Evolutionary conservation across 257 asterid species (phyloP), one percentile per base, ranked within the genome.

Genomic region (Anisodus acutangulus): DNA sequence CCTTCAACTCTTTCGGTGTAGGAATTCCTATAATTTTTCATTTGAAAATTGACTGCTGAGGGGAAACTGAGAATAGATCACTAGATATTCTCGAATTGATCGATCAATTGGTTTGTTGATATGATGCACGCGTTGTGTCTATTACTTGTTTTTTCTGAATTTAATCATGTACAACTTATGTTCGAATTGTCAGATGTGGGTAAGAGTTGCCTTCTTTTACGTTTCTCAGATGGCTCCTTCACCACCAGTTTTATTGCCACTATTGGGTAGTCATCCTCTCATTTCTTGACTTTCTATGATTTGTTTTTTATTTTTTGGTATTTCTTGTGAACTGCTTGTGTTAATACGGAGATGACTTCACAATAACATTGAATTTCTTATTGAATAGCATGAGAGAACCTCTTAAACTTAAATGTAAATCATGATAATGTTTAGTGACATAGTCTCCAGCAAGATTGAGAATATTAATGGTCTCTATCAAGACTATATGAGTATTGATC

Each of bases 201-300:
- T 89, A 95, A 95, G 95, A 95, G 98, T 93, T 95, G 98, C 92
- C 97, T 95, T 81, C 98, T 95, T 87, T 89, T 95, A 84, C 95
- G 98, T 88, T 93, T 95, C 92, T 95, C 98, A 4, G 98, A 95
- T 91, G 98, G 98, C 84, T 93, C 98, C 89, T 95, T 95, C 95
- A 95, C 98, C 81, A 95, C 98, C 90, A 95, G 98, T 91, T 95
- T 95, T 91, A 95, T 95, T 86, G 92, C 98, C 82, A 92, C 94
- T 84, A 92, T 92, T 70, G 95, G 95, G 95, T 92, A 82, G 82
- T 92, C 83, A 82, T 63, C 64, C 63, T 31, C 78, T 79, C 55
- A 82, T 63, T 51, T 82, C 57, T 53, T 68, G 80, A 31, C 78
- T 9, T 60, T 67, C 37, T 51, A 22, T 17, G 2, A 41, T 43